Evolutionary conservation across 1,139 yeast genomes (phyloP).

Genomic region (Debaryomyces sp.): DNA sequence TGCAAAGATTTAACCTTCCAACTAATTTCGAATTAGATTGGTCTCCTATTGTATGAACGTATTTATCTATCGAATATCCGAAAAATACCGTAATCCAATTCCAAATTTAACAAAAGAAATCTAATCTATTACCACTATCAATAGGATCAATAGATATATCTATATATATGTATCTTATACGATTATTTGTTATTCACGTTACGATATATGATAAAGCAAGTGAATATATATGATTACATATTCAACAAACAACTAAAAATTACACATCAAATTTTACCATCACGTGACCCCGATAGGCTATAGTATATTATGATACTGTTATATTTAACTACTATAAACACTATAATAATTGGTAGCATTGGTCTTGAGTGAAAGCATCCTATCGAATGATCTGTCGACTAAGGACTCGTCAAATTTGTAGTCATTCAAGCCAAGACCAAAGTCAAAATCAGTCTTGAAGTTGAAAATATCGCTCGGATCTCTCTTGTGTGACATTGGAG

Average conservation of each 20-base stretch:
- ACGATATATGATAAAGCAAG: constrained; percentile 4
- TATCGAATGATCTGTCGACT: neutral
- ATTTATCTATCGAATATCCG: neutral
- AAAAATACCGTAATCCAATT: neutral
- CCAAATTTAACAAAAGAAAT: constrained; percentile 1
- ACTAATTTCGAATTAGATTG: neutral
- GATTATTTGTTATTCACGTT: neutral
- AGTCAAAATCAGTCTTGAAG: constrained; percentile 12
- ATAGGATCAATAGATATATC: constrained; percentile 1
- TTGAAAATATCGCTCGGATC: constrained; percentile 5
- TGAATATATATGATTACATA: neutral
- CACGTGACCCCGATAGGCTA: neutral
- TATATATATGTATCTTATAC: neutral
- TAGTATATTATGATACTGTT: neutral
- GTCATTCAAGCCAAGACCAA: constrained; percentile 4
- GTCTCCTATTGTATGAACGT: constrained; percentile 1
- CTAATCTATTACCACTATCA: constrained; percentile 2
- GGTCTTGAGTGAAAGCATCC: constrained; percentile 4
- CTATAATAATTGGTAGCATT: constrained; percentile 5
- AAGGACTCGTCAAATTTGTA: neutral
- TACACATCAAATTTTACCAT: constrained; percentile 3
- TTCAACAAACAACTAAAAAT: constrained; percentile 1
- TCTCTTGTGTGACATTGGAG: constrained; percentile 6
- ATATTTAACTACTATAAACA: constrained; percentile 4
- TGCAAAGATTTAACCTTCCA: neutral